These are phyloP conservation scores for Tetratostichococcus sp. DNA, from an alignment of 139 green algal species.

Conservation along the genomic window DNA sequence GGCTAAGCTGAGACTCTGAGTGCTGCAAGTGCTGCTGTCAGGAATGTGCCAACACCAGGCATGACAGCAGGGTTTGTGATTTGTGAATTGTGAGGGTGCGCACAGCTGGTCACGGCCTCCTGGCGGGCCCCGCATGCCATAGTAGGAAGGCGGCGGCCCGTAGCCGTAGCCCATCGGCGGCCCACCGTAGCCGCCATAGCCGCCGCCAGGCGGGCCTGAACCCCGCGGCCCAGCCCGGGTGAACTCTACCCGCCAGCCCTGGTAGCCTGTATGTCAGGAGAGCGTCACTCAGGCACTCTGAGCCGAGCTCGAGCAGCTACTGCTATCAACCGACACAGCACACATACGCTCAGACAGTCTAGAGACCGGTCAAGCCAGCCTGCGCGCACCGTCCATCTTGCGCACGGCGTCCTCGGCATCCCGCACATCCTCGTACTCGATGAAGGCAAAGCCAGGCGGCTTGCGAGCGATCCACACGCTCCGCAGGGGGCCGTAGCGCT, in stretches of 20 bases:
- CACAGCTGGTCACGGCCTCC: neutral
- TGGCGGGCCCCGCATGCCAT: neutral
- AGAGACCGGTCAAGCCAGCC: too few relatives aligned
- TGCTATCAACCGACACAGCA: too few relatives aligned
- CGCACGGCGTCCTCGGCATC: slow-evolving; percentile 51
- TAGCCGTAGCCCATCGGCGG: slow-evolving; percentile 9
- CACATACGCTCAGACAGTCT: too few relatives aligned
- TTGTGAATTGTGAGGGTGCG: too few relatives aligned
- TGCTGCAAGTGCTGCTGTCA: too few relatives aligned
- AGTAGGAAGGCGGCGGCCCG: neutral
- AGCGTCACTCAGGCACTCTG: too few relatives aligned
- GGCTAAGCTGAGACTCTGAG: too few relatives aligned
- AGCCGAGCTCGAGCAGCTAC: too few relatives aligned
- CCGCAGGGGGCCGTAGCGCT: slow-evolving; percentile 33
- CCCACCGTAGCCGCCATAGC: neutral
- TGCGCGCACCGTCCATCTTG: slow-evolving; percentile 32
- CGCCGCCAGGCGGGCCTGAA: slow-evolving; percentile 1
- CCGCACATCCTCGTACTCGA: slow-evolving; percentile 30
- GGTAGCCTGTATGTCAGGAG: slow-evolving; percentile 14
- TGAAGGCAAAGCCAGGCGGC: slow-evolving; percentile 44
- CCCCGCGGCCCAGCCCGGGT: slow-evolving; percentile 9
- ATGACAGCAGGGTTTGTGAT: too few relatives aligned
- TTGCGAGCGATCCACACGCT: slow-evolving; percentile 52
- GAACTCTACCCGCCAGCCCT: slow-evolving; percentile 29
- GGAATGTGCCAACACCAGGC: too few relatives aligned